Percentiles rank a stretch among this genome's conserved stretches.
phyloP scores from a whole-genome alignment of 1,284 basidiomycete genomes.

The Ceratobasidium sp. region DNA sequence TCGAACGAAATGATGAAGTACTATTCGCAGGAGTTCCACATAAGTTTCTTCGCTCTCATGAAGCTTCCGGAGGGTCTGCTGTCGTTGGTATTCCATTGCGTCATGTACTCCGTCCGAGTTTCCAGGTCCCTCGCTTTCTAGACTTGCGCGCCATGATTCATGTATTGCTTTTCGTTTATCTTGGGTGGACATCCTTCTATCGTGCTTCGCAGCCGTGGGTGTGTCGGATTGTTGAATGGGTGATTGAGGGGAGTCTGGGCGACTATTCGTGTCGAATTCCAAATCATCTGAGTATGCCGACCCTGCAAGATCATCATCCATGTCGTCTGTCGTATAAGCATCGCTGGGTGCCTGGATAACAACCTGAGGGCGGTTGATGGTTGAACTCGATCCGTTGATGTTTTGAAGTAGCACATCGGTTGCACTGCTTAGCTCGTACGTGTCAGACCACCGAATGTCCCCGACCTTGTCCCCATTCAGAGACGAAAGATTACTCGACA shows the following conservation, averaged over 20 bases:
- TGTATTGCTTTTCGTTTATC: constrained; percentile 28
- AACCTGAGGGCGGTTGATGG: background rate
- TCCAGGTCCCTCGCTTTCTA: background rate
- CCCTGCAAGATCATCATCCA: background rate
- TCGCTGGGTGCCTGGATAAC: constrained; percentile 11
- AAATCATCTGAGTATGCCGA: background rate
- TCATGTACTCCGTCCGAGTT: background rate
- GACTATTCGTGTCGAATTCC: background rate
- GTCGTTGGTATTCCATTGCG: constrained; percentile 64
- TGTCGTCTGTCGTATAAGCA: background rate
- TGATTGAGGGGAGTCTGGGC: background rate
- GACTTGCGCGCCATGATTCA: constrained; percentile 17
- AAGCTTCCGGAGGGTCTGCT: constrained; percentile 73
- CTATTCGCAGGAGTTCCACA: constrained; percentile 66
- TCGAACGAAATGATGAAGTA: constrained; percentile 72
- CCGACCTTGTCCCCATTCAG: constrained; percentile 17
- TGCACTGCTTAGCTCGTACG: constrained; percentile 3
- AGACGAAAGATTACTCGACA: constrained; percentile 24
- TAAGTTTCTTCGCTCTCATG: constrained; percentile 73
- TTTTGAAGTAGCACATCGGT: constrained; percentile 14
- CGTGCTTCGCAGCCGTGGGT: too few relatives aligned
- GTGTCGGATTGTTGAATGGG: background rate
- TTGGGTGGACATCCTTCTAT: background rate
- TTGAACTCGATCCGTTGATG: background rate
- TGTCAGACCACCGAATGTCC: constrained; percentile 26